Evolutionary conservation across 2,329 filamentous ascomycete species (phyloP).

Genomic region (Phyllosticta citrichinensis): DNA sequence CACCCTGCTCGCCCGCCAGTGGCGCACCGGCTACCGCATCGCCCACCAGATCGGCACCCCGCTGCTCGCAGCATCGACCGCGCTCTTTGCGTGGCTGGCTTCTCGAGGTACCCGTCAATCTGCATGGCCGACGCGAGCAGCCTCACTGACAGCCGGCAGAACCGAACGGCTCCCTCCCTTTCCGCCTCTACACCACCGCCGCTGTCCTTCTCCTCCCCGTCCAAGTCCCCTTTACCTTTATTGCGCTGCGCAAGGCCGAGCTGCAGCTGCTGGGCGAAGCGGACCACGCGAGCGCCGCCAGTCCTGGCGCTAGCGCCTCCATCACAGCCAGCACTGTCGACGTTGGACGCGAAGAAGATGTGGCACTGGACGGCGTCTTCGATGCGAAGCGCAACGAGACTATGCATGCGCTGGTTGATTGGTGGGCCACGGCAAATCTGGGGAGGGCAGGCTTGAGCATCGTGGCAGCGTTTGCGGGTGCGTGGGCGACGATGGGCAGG

Average conservation of each 20-base stretch:
- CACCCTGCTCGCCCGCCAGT: constrained; percentile 47
- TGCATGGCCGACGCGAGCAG: too few species aligned
- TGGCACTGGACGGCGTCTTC: constrained; percentile 21
- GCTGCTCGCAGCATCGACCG: constrained; percentile 27
- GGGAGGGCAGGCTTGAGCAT: constrained; percentile 29
- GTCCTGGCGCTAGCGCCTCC: not conserved
- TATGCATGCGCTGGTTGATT: constrained; percentile 43
- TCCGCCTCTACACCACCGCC: constrained; percentile 38
- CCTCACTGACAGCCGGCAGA: constrained; percentile 7
- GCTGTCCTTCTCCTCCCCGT: constrained; percentile 33
- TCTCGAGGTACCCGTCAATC: constrained; percentile 24
- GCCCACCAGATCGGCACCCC: constrained; percentile 22
- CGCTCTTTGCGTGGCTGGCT: constrained; percentile 38
- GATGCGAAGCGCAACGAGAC: constrained; percentile 32
- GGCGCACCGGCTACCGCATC: constrained; percentile 34
- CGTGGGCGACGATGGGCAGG: constrained; percentile 17
- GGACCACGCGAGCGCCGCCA: constrained; percentile 21
- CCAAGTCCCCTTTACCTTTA: constrained; percentile 44
- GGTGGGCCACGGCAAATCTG: constrained; percentile 46
- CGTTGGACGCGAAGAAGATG: constrained; percentile 17
- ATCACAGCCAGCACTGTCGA: constrained; percentile 15
- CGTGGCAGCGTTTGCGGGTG: constrained; percentile 6
- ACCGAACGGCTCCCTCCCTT: constrained; percentile 23
- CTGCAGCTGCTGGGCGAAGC: constrained; percentile 37
- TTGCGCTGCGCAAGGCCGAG: constrained; percentile 40